A percentile compares a stretch with the other conserved stretches of the same genome.
Conservation (phyloP, 768 basidiomycete genomes). For the button mushroom (Agaricus bisporus) region DNA sequence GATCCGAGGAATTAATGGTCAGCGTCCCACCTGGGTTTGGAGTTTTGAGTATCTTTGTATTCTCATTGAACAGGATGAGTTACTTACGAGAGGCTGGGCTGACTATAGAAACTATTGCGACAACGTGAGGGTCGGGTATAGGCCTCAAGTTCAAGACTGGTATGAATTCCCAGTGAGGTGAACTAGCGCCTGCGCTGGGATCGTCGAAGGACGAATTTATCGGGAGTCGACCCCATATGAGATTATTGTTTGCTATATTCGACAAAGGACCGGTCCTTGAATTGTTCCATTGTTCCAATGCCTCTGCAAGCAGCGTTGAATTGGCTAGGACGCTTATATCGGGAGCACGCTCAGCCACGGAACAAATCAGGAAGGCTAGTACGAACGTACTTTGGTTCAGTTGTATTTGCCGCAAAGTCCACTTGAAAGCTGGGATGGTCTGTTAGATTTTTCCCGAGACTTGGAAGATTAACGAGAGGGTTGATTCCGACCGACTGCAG, state of each 20-base stretch:
- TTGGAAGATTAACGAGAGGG: slow-evolving; percentile 20
- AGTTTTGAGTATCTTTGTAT: background rate
- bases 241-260: slow-evolving; percentile 9
- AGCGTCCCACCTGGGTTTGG: slow-evolving; percentile 5
- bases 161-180: slow-evolving; percentile 19
- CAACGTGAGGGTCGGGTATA: background rate
- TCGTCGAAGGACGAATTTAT: slow-evolving; percentile 12
- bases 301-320: slow-evolving; percentile 5
- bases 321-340: background rate
- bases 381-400: slow-evolving; percentile 1
- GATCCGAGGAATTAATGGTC: slow-evolving; percentile 10
- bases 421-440: slow-evolving; percentile 18
- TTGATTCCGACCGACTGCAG: slow-evolving; percentile 15
- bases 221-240: slow-evolving; percentile 18
- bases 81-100: slow-evolving; percentile 12
- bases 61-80: background rate
- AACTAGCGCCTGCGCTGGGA: slow-evolving; percentile 16
- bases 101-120: background rate
- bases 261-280: slow-evolving; percentile 13
- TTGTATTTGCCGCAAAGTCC: slow-evolving; percentile 13
- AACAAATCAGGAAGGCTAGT: background rate
- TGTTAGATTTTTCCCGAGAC: slow-evolving; percentile 23
- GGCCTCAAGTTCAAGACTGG: background rate
- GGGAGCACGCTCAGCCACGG: background rate
- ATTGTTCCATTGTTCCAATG: slow-evolving; percentile 12